Conservation (phyloP, 257 asterid species). For the Solanum paucissectum region DNA sequence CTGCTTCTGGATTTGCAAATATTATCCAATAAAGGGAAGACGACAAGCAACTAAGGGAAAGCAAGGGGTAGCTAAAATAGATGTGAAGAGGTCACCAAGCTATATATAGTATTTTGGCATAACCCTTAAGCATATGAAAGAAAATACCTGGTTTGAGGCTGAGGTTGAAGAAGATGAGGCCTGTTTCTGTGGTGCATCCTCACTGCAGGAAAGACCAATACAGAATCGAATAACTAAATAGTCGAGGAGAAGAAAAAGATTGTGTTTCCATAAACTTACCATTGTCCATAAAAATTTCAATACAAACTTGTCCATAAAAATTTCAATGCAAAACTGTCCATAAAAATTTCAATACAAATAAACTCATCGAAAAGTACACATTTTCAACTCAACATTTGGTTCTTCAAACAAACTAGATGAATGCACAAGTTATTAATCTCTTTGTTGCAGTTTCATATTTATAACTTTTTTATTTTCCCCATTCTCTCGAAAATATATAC, state of each 20-base stretch:
- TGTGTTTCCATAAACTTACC: background rate
- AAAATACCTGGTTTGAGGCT: constrained; percentile 2
- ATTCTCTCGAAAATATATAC: background rate
- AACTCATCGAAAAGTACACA: background rate
- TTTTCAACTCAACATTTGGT: background rate
- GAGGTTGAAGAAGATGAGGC: constrained; percentile 1
- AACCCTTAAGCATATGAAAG: background rate
- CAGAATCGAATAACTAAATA: background rate
- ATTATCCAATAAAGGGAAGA: background rate
- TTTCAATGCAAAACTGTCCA: background rate
- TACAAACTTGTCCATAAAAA: background rate
- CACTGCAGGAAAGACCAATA: constrained; percentile 3
- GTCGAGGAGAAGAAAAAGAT: background rate
- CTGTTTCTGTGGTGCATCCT: background rate
- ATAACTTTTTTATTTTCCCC: background rate
- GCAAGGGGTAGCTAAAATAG: background rate
- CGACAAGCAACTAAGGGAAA: background rate
- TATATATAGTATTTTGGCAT: background rate
- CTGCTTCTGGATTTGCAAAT: background rate
- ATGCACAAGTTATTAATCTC: background rate
- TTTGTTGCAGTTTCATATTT: background rate
- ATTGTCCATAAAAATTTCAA: background rate
- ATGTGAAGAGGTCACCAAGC: background rate
- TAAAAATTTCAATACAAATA: background rate
- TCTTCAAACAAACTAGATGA: background rate